A percentile compares a stretch with the other conserved stretches of the same genome.
These are phyloP conservation scores for Lunularia cruciata DNA, from an alignment of 225 moss, liverwort and hornwort genomes.

Conservation along the genomic window DNA sequence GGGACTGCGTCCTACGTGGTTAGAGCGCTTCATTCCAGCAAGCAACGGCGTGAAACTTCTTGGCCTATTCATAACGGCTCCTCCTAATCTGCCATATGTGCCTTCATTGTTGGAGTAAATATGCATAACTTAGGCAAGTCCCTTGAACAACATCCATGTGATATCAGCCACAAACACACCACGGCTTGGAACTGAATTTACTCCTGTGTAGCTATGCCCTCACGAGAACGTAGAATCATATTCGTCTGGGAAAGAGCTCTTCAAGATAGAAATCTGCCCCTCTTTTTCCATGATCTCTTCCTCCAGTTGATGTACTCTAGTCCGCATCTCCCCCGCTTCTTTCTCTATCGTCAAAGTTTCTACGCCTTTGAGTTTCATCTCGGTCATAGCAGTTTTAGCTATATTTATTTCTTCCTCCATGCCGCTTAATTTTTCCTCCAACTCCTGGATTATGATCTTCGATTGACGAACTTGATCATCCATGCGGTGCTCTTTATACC, in stretches of 20 bases:
- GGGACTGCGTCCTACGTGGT: too few species aligned
- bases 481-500: conserved; percentile 48
- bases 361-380: conserved; percentile 30
- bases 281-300: conserved; percentile 58
- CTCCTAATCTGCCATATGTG: too few species aligned
- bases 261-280: conserved; percentile 55
- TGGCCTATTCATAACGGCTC: too few species aligned
- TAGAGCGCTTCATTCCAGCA: too few species aligned
- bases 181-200: too few species aligned
- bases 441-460: conserved; percentile 40
- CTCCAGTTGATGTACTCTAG: conserved; percentile 41
- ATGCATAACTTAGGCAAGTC: too few species aligned
- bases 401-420: conserved; percentile 40
- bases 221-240: conserved; percentile 33
- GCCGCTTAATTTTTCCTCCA: conserved; percentile 41
- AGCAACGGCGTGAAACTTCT: too few species aligned
- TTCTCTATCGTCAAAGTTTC: conserved; percentile 27
- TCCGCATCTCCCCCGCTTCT: conserved; percentile 43
- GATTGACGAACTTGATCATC: conserved; percentile 50
- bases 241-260: conserved; percentile 38
- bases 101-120: too few species aligned
- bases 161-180: too few species aligned
- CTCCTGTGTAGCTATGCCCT: too few species aligned
- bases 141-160: too few species aligned
- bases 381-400: conserved; percentile 30